These are phyloP conservation scores for Brassica napus DNA, from an alignment of 345 rosid genomes.

Conservation along the genomic window DNA sequence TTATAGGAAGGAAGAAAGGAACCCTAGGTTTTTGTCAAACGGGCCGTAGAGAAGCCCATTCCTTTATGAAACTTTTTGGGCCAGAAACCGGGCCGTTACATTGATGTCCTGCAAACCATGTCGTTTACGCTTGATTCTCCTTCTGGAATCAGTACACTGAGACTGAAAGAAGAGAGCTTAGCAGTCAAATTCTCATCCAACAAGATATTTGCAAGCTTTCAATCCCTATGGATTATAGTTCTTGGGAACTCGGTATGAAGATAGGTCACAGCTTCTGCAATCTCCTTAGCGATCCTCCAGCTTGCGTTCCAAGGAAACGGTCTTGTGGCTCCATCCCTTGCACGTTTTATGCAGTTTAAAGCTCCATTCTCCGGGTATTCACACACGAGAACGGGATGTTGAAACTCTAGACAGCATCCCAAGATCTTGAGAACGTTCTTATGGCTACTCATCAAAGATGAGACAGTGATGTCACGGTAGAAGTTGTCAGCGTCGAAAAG, in stretches of 20 bases:
- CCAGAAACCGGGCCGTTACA: too few species aligned
- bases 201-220: slow-evolving; percentile 31
- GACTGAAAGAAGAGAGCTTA: slow-evolving; percentile 29
- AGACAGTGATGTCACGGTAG: slow-evolving; percentile 22
- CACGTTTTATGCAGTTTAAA: slow-evolving; percentile 2
- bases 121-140: slow-evolving; percentile 16
- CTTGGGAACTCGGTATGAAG: slow-evolving; percentile 31
- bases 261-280: slow-evolving; percentile 21
- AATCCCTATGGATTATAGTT: slow-evolving; percentile 33
- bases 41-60: too few species aligned
- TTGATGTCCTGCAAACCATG: slow-evolving; percentile 22
- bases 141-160: slow-evolving; percentile 22
- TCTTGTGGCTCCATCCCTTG: neutral
- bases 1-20: too few species aligned
- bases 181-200: slow-evolving; percentile 17
- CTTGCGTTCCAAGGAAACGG: slow-evolving; percentile 31
- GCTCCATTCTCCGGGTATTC: slow-evolving; percentile 28
- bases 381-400: slow-evolving; percentile 26
- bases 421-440: slow-evolving; percentile 29
- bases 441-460: slow-evolving; percentile 32
- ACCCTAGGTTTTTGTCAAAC: too few species aligned
- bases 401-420: slow-evolving; percentile 30
- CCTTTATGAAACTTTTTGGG: too few species aligned
- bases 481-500: slow-evolving; percentile 28
- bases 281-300: slow-evolving; percentile 22